phyloP scores from a whole-genome alignment of 73 alveolate species.

The Urostyla sp. region DNA sequence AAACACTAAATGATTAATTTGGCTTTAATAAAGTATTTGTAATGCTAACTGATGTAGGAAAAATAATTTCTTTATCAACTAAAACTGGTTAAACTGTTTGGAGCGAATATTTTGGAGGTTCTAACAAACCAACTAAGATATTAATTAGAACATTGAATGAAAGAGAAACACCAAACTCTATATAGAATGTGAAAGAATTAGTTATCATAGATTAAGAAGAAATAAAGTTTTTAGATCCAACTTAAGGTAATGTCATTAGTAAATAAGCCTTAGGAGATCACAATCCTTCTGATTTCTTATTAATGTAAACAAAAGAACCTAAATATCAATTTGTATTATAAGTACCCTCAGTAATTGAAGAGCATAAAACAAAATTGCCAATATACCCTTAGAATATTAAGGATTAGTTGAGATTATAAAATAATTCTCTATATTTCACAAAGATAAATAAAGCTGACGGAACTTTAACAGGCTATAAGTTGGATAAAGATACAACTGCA shows the following conservation, averaged over 20 bases:
- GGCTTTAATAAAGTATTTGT: constrained; percentile 43
- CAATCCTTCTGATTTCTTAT: neutral
- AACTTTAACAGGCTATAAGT: constrained; percentile 4
- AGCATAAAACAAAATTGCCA: neutral
- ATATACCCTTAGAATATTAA: neutral
- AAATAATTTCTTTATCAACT: constrained; percentile 33
- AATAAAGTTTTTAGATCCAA: constrained; percentile 12
- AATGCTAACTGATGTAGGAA: constrained; percentile 34
- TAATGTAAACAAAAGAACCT: neutral
- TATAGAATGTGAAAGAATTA: neutral
- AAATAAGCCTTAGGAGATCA: neutral
- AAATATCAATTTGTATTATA: constrained; percentile 16
- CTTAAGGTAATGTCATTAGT: neutral
- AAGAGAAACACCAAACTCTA: constrained; percentile 23
- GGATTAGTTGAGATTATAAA: neutral
- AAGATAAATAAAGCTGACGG: neutral
- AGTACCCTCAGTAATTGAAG: neutral
- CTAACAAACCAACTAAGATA: constrained; percentile 29
- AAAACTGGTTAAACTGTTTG: constrained; percentile 27
- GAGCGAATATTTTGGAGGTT: neutral
- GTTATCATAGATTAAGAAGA: constrained; percentile 10
- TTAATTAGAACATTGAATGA: constrained; percentile 40
- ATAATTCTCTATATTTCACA: constrained; percentile 29
- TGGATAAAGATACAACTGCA: neutral
- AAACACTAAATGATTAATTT: neutral